Base-by-base conservation (phyloP, 2,329 filamentous ascomycete genomes). In the Microdochium bolleyi region DNA sequence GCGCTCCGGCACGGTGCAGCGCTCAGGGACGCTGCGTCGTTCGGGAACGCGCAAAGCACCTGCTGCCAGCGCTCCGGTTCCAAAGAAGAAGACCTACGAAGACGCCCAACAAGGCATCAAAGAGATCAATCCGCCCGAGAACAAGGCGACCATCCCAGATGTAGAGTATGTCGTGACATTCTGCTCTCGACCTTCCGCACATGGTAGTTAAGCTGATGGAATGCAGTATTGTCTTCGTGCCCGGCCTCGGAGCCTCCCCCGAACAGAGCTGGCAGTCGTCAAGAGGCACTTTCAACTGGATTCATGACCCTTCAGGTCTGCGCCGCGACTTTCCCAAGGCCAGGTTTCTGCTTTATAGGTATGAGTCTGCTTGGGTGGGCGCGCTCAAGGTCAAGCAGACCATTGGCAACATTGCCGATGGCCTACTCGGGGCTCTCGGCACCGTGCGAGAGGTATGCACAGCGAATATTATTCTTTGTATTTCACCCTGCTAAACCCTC, bases 361-460 rank as follows among this genome's bases (percentile, higher is more conserved):
- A 72, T 38, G 67, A 73, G 49, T 74, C 71, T 7, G 67, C 67
- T 37, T 74, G 71, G 71, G 61, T 56, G 2, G 71, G 70, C 1
- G 53, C 63, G 3, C 60, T 73, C 27, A 72, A 70, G 50, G 69
- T 73, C n/a, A 70, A 68, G 56, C 70, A 72, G 41, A 70, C 68
- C 27, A 67, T 74, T 52, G 51, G 59, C 5, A 72, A 72, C 52
- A 57, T 74, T 49, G 68, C 70, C 1, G 66, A 64, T 55, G 66
- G 62, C 2, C 57, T 74, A 14, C 59, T 74, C 3, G 64, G 63
- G 24, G 65, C 65, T 0, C 51, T 74, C 21, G 61, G 62, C 11
- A 64, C 56, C 13, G 64, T 66, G 30, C 64, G 71, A 61, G 63
- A 71, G 53, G 70, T 70, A 3, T 4, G 24, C 24, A 19, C 10